Conservation (phyloP, 345 rosid species). For the Odontarrhena argentea region DNA sequence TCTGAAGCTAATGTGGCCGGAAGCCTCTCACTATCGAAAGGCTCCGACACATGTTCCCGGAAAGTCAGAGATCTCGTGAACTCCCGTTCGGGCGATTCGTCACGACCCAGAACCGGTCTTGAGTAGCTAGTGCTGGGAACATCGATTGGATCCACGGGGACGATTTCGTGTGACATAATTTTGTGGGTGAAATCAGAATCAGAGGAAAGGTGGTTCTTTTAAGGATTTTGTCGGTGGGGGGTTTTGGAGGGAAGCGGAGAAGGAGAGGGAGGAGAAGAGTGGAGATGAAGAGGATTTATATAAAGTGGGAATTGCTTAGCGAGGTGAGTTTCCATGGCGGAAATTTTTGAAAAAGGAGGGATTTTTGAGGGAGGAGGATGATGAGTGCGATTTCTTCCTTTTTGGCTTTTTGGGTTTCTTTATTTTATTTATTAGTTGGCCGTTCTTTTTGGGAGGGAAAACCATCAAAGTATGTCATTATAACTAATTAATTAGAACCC, state of each 20-base stretch:
- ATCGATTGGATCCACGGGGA: conserved; percentile 58
- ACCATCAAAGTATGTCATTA: too few species aligned
- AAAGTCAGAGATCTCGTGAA: conserved; percentile 49
- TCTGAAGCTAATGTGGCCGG: conserved; percentile 73
- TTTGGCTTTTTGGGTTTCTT: conserved; percentile 29
- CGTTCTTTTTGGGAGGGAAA: conserved; percentile 41
- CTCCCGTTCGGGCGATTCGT: conserved; percentile 24
- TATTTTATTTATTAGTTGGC: conserved; percentile 39
- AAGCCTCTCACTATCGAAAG: conserved; percentile 89
- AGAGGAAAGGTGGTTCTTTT: conserved; percentile 5
- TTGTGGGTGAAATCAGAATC: conserved; percentile 12
- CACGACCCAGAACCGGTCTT: conserved; percentile 16
- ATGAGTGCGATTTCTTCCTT: conserved; percentile 37
- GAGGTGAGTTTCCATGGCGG: conserved; percentile 47
- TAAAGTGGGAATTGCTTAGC: conserved; percentile 40
- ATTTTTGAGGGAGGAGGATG: conserved; percentile 27
- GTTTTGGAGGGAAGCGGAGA: conserved; percentile 30
- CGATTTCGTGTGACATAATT: conserved; percentile 62
- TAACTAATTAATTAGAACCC: too few species aligned
- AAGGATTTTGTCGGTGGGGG: conserved; percentile 25
- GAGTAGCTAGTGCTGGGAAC: conserved; percentile 44
- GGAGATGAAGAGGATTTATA: conserved; percentile 18
- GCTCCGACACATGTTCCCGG: conserved; percentile 53
- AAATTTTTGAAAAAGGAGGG: conserved; percentile 23
- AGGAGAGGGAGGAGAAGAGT: conserved; percentile 7